Conservation (phyloP, 1,284 basidiomycete genomes). For the Sporisorium reilianum region DNA sequence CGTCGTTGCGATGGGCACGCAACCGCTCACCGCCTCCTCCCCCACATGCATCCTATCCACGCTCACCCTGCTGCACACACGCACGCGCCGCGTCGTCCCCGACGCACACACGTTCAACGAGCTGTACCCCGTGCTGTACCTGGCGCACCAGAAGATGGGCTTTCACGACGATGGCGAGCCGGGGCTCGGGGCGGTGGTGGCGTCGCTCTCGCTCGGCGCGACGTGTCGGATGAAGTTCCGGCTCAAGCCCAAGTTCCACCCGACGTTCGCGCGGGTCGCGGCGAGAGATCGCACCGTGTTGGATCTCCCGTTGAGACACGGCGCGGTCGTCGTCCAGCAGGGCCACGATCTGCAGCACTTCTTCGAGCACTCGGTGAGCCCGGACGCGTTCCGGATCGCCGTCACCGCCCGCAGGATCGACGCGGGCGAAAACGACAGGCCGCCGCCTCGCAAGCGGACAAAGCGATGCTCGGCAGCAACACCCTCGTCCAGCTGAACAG, state of each 20-base stretch:
- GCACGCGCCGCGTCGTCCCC: conserved; percentile 12
- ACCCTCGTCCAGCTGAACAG: neutral
- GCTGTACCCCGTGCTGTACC: conserved; percentile 54
- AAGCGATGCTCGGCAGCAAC: neutral
- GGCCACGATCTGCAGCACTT: conserved; percentile 35
- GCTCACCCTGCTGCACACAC: conserved; percentile 17
- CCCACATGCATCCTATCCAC: conserved; percentile 23
- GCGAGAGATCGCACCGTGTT: conserved; percentile 18
- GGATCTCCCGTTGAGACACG: conserved; percentile 35
- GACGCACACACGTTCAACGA: conserved; percentile 45
- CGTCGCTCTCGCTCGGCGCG: conserved; percentile 48
- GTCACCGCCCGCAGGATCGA: conserved; percentile 41
- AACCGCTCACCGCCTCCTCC: conserved; percentile 15
- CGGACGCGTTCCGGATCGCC: conserved; percentile 40
- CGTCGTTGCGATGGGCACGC: conserved; percentile 44
- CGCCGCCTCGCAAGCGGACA: neutral
- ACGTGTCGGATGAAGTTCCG: conserved; percentile 52
- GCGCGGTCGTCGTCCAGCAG: conserved; percentile 40
- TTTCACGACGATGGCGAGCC: conserved; percentile 61
- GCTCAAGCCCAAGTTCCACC: conserved; percentile 29
- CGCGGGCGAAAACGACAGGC: conserved; percentile 2
- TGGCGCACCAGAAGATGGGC: conserved; percentile 49
- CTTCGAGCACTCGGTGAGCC: conserved; percentile 39
- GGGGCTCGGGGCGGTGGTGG: conserved; percentile 47
- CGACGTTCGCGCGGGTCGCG: neutral